These are phyloP conservation scores for Neopestalotiopsis rosae DNA, from an alignment of 2,329 filamentous ascomycete species.

Conservation along the genomic window DNA sequence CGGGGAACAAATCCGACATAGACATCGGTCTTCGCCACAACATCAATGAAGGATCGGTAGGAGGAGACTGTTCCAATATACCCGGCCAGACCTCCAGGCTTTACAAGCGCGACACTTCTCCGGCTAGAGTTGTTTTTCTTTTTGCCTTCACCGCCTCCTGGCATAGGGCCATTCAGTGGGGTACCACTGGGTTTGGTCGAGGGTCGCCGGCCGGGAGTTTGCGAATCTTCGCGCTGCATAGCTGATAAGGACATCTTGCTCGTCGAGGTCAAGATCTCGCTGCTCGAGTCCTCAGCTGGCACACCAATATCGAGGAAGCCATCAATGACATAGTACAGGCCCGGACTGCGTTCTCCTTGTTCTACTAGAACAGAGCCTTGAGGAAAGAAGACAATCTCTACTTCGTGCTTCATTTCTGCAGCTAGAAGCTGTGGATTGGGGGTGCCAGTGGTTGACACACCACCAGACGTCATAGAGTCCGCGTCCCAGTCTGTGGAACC, in stretches of 20 bases:
- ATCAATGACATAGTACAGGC: slow-evolving; percentile 96
- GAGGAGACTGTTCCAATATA: slow-evolving; percentile 95
- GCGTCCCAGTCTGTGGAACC: slow-evolving; percentile 79
- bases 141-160: slow-evolving; percentile 40
- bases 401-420: slow-evolving; percentile 85
- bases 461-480: slow-evolving; percentile 80
- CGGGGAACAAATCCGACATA: slow-evolving; percentile 95
- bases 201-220: slow-evolving; percentile 23
- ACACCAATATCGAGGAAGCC: slow-evolving; percentile 95
- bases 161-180: slow-evolving; percentile 6
- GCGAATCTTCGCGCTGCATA: slow-evolving; percentile 40
- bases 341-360: slow-evolving; percentile 95
- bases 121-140: slow-evolving; percentile 54
- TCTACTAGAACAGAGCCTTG: slow-evolving; percentile 94
- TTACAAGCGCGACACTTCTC: slow-evolving; percentile 86
- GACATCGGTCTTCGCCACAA: slow-evolving; percentile 96
- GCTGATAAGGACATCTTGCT: slow-evolving; percentile 39
- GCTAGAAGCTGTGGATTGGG: slow-evolving; percentile 70
- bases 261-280: slow-evolving; percentile 46
- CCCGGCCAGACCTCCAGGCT: slow-evolving; percentile 90
- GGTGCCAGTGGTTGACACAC: slow-evolving; percentile 63
- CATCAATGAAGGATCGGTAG: slow-evolving; percentile 94
- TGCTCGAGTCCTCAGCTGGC: slow-evolving; percentile 64
- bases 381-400: slow-evolving; percentile 97
- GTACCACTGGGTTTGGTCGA: slow-evolving; percentile 23